Evolutionary conservation across 176 grass and related monocot species (phyloP).

Genomic region (Ananas comosus): DNA sequence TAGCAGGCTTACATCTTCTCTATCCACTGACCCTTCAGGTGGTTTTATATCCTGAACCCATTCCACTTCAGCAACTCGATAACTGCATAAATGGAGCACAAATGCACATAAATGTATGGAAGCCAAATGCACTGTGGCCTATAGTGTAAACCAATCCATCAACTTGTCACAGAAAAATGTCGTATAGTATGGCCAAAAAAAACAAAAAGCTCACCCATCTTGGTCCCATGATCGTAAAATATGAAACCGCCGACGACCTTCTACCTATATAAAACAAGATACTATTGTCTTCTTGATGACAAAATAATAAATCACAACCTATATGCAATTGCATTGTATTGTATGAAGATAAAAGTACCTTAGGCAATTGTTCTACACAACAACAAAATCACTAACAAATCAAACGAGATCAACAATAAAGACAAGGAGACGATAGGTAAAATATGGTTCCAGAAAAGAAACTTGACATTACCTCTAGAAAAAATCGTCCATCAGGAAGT

Average conservation of each 20-base stretch:
- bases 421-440: background rate
- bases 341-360: background rate
- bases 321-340: background rate
- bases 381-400: slow-evolving; percentile 5
- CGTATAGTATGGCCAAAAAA: background rate
- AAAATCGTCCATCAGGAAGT: slow-evolving; percentile 94
- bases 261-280: slow-evolving; percentile 57
- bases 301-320: slow-evolving; percentile 20
- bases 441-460: slow-evolving; percentile 12
- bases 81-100: slow-evolving; percentile 37
- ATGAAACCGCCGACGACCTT: slow-evolving; percentile 71
- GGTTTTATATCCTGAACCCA: slow-evolving; percentile 67
- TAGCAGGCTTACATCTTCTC: slow-evolving; percentile 48
- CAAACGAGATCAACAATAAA: background rate
- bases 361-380: background rate
- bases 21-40: slow-evolving; percentile 70
- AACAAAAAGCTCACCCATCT: slow-evolving; percentile 71
- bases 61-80: slow-evolving; percentile 98
- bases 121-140: background rate
- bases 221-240: slow-evolving; percentile 81
- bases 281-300: slow-evolving; percentile 21
- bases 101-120: slow-evolving; percentile 20
- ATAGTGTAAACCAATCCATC: background rate
- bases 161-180: background rate
- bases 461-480: slow-evolving; percentile 58